Conservation (phyloP, 345 rosid species). For the Eucalyptus melliodora region DNA sequence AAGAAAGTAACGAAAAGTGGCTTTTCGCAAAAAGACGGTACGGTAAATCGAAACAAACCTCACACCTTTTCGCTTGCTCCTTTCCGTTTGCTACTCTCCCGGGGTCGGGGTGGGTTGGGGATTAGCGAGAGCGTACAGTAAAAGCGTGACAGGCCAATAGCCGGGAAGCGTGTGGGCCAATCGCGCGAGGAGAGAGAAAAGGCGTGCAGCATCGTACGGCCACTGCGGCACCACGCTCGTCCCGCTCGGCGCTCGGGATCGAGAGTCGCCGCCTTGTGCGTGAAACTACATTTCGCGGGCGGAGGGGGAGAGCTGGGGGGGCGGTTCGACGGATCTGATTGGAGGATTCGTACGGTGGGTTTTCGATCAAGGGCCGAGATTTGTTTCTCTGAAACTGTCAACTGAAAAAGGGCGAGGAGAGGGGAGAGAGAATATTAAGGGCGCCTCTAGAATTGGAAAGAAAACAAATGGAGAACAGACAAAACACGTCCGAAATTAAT, state of each 20-base stretch:
- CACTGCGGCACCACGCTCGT: neutral
- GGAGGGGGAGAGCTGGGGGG: neutral
- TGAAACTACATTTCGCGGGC: neutral
- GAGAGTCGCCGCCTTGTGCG: neutral
- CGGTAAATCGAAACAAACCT: neutral
- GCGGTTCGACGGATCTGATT: neutral
- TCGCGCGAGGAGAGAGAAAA: neutral
- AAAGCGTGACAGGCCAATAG: neutral
- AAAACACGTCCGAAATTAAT: neutral
- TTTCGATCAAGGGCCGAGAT: neutral
- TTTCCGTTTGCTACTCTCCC: neutral
- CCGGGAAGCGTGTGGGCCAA: neutral
- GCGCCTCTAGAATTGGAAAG: neutral
- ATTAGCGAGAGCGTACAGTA: neutral
- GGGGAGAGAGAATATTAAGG: neutral
- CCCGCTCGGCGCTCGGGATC: too few species aligned
- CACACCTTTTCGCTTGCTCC: neutral
- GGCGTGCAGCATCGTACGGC: neutral
- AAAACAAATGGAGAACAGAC: neutral
- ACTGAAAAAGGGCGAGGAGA: neutral
- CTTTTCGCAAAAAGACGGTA: neutral
- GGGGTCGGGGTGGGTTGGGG: neutral
- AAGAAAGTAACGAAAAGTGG: too few species aligned
- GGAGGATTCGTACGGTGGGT: neutral
- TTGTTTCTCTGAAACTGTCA: neutral